phyloP scores from a whole-genome alignment of 257 asterid genomes.

The Nicotiana tabacum region DNA sequence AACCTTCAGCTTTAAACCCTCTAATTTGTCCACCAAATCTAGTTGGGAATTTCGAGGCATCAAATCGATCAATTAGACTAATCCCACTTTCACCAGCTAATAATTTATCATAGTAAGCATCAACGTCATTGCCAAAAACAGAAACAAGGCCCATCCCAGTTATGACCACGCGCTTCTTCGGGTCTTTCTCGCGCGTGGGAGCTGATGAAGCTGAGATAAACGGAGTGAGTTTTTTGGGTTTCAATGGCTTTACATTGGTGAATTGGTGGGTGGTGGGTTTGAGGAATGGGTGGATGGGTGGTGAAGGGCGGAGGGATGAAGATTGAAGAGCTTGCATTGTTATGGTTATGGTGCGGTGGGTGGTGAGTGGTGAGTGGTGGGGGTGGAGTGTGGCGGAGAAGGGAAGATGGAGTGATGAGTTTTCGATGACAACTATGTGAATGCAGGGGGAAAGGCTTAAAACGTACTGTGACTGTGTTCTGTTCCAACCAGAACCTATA shows the following conservation, averaged over 20 bases:
- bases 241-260: constrained; percentile 11
- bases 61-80: constrained; percentile 44
- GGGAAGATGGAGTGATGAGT: not conserved
- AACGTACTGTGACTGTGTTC: too few species aligned
- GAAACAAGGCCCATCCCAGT: constrained; percentile 58
- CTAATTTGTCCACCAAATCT: constrained; percentile 57
- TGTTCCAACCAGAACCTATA: too few species aligned
- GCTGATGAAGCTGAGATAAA: constrained; percentile 33
- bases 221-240: constrained; percentile 10
- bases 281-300: constrained; percentile 36
- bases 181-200: constrained; percentile 43
- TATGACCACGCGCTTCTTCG: constrained; percentile 50
- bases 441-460: not conserved
- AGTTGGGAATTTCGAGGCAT: constrained; percentile 53
- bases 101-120: constrained; percentile 40
- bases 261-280: not conserved
- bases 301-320: constrained; percentile 33
- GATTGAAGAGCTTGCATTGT: constrained; percentile 32
- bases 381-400: too few species aligned
- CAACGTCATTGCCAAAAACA: constrained; percentile 50
- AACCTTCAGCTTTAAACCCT: constrained; percentile 45
- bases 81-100: constrained; percentile 53
- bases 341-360: not conserved
- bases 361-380: not conserved
- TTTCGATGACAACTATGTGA: constrained; percentile 25